A percentile compares a stretch with the other conserved stretches of the same genome.
These are phyloP conservation scores for Orobanche coerulescens DNA, from an alignment of 257 asterid genomes.

Conservation along the genomic window DNA sequence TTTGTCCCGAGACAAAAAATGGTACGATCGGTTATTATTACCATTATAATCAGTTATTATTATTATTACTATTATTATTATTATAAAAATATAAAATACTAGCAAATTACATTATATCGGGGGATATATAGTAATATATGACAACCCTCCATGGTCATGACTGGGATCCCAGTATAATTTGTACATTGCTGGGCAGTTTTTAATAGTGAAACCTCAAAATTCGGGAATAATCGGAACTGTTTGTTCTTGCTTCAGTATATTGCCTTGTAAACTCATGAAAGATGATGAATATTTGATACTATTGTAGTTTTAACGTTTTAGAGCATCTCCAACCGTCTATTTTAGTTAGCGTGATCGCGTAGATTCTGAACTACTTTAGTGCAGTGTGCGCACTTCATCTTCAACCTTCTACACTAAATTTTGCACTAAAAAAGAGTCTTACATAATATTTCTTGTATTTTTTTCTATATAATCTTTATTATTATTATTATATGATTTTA, in stretches of 20 bases:
- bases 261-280: slow-evolving; percentile 15
- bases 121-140: neutral
- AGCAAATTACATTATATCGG: neutral
- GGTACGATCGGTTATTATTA: neutral
- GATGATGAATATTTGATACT: slow-evolving; percentile 4
- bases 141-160: slow-evolving; percentile 17
- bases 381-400: no score
- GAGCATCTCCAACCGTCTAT: no score
- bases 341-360: no score
- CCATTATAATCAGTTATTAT: neutral
- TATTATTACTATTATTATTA: no score
- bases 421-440: no score
- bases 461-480: no score
- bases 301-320: no score
- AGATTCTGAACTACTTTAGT: no score
- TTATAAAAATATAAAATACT: no score
- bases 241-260: slow-evolving; percentile 1
- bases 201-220: slow-evolving; percentile 11
- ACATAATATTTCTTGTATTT: no score
- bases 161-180: neutral
- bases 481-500: no score
- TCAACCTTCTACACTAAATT: no score
- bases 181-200: slow-evolving; percentile 15
- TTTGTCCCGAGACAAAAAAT: neutral
- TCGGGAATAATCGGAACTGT: slow-evolving; percentile 1